phyloP scores from a whole-genome alignment of 345 rosid species.

The Ceriops decandra region DNA sequence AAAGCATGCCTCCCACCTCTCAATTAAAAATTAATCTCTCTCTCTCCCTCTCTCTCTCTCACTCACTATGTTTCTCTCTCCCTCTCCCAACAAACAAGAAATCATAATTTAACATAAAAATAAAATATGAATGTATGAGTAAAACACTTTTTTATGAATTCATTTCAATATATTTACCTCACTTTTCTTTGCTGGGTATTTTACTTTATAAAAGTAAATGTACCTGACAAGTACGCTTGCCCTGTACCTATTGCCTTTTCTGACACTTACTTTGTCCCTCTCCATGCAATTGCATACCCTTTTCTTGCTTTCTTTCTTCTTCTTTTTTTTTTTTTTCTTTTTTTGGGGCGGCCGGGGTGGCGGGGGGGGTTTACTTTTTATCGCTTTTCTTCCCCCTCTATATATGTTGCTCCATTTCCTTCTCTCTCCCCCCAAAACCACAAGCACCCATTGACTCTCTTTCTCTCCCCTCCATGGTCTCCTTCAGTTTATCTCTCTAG shows the following conservation, averaged over 20 bases:
- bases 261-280: slow-evolving; percentile 3
- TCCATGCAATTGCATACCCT: slow-evolving; percentile 5
- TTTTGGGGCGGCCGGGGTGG: too few species aligned
- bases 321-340: background rate
- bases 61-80: too few species aligned
- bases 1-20: background rate
- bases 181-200: background rate
- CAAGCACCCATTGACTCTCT: background rate
- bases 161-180: too few species aligned
- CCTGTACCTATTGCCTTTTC: slow-evolving; percentile 21
- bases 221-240: slow-evolving; percentile 30
- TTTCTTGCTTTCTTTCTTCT: too few species aligned
- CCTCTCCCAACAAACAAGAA: background rate
- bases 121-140: background rate
- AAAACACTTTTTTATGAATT: background rate
- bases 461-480: background rate
- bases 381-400: background rate
- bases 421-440: background rate
- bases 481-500: background rate
- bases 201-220: slow-evolving; percentile 3
- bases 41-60: too few species aligned
- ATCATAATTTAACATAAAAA: too few species aligned
- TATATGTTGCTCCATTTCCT: background rate
- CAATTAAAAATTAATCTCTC: too few species aligned
- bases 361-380: background rate